Conservation (phyloP, 106 monocot species). For the Ottelia alismoides region DNA sequence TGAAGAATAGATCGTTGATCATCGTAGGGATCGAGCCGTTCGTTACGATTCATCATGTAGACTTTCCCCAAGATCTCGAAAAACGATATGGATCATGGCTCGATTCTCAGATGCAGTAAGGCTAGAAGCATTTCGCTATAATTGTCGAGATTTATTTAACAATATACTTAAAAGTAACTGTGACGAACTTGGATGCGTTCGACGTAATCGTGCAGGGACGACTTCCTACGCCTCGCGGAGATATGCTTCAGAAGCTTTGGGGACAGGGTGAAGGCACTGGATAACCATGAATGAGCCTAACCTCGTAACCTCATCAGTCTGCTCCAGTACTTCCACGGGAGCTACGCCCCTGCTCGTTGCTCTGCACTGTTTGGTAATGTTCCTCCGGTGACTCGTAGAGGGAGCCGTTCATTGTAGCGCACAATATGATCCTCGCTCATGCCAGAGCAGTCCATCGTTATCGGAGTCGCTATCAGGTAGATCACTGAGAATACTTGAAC, state of each 20-base stretch:
- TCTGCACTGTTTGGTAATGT: too few relatives aligned
- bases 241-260: constrained; percentile 43
- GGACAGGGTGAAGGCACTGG: constrained; percentile 47
- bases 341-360: constrained; percentile 32
- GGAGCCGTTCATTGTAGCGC: constrained; percentile 28
- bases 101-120: neutral
- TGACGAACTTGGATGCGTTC: too few relatives aligned
- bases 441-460: constrained; percentile 24
- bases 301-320: constrained; percentile 10
- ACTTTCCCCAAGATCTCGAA: neutral
- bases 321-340: too few relatives aligned
- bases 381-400: too few relatives aligned
- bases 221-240: constrained; percentile 35
- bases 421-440: constrained; percentile 30
- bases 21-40: neutral
- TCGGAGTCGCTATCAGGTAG: constrained; percentile 28
- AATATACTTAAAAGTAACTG: too few relatives aligned
- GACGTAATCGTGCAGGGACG: constrained; percentile 50
- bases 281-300: constrained; percentile 49
- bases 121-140: too few relatives aligned
- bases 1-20: too few relatives aligned
- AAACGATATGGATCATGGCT: neutral
- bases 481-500: too few relatives aligned
- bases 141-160: too few relatives aligned
- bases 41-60: neutral